phyloP scores from a whole-genome alignment of 2,329 filamentous ascomycete species.

The Allantophomopsis lycopodina region DNA sequence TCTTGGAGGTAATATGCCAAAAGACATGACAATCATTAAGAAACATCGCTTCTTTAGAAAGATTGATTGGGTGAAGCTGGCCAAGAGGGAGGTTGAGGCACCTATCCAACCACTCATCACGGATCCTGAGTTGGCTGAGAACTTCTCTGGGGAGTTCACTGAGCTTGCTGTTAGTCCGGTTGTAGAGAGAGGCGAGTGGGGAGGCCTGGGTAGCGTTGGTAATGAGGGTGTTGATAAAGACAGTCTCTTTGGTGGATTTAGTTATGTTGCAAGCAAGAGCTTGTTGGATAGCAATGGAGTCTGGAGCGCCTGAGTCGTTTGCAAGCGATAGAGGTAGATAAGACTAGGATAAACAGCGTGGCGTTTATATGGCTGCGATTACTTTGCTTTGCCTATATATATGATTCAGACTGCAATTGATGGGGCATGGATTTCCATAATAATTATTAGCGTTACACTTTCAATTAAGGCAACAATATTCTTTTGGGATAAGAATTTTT shows the following conservation, averaged over 20 bases:
- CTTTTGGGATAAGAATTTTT: no score
- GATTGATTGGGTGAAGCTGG: slow-evolving; percentile 87
- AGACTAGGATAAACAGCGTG: no score
- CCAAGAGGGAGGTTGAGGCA: slow-evolving; percentile 67
- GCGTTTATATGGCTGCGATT: no score
- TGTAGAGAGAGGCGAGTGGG: slow-evolving; percentile 20
- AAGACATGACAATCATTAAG: slow-evolving; percentile 76
- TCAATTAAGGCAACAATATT: no score
- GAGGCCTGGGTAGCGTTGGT: not conserved
- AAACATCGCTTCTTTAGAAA: slow-evolving; percentile 92
- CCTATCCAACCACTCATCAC: slow-evolving; percentile 92
- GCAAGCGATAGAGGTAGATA: not conserved
- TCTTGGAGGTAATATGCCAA: slow-evolving; percentile 76
- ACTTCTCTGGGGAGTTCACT: slow-evolving; percentile 90
- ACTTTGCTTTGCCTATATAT: no score
- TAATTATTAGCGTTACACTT: no score
- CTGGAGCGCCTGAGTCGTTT: not conserved
- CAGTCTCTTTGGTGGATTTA: slow-evolving; percentile 20
- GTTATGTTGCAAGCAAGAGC: slow-evolving; percentile 19
- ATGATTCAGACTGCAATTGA: no score
- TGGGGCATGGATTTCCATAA: no score
- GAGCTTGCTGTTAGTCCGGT: slow-evolving; percentile 69
- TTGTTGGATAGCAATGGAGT: slow-evolving; percentile 16
- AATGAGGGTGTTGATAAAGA: slow-evolving; percentile 8
- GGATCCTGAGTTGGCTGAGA: slow-evolving; percentile 90